Evolutionary conservation across 2,329 filamentous ascomycete genomes (phyloP).

Genomic region (Aspergillus fischeri): DNA sequence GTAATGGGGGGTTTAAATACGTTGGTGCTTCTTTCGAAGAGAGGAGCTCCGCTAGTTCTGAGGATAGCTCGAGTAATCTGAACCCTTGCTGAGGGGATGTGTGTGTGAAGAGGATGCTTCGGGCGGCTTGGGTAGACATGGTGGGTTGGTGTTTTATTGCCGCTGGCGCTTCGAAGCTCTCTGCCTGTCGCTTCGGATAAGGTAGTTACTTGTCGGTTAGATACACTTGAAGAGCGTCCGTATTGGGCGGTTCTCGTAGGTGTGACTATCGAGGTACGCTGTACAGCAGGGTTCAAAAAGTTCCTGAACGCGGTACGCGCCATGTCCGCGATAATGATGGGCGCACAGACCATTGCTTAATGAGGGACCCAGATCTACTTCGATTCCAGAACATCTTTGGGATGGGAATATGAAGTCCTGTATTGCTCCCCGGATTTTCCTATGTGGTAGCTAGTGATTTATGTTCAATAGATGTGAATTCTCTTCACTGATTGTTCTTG

Average conservation of each 20-base stretch:
- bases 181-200: neutral
- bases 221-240: neutral
- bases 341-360: slow-evolving; percentile 35
- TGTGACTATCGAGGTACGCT: neutral
- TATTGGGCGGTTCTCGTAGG: neutral
- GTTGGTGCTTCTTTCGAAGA: slow-evolving; percentile 42
- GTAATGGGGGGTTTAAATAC: slow-evolving; percentile 20
- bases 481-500: neutral
- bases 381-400: neutral
- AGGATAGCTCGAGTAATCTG: slow-evolving; percentile 57
- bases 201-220: neutral
- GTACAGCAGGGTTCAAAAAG: neutral
- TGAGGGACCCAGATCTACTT: neutral
- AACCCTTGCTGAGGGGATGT: slow-evolving; percentile 49
- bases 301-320: slow-evolving; percentile 19
- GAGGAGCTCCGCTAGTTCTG: slow-evolving; percentile 53
- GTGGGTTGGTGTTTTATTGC: neutral
- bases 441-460: no score
- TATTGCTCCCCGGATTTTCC: neutral
- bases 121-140: slow-evolving; percentile 39
- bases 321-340: neutral
- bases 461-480: no score
- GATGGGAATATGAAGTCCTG: neutral
- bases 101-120: slow-evolving; percentile 39
- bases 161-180: neutral